These are phyloP conservation scores for Aspergillus ochraceus DNA, from an alignment of 2,329 filamentous ascomycete genomes.

Conservation along the genomic window DNA sequence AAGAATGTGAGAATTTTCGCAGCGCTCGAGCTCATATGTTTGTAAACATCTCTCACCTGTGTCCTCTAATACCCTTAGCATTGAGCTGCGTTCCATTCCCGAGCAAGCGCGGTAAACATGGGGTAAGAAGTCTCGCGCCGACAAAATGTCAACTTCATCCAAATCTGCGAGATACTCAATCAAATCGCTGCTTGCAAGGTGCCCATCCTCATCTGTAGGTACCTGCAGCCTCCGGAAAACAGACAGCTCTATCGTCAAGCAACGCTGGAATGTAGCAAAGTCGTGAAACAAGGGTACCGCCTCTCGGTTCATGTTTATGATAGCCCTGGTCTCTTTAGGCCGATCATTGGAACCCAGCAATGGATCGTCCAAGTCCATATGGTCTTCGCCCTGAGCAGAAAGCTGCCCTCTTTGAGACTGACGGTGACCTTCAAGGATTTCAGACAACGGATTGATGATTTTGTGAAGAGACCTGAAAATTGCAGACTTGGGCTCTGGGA, in stretches of 20 bases:
- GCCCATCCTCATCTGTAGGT: slow-evolving; percentile 1
- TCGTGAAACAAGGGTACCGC: slow-evolving; percentile 33
- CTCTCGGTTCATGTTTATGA: slow-evolving; percentile 33
- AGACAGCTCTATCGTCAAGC: slow-evolving; percentile 36
- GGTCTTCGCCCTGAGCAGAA: slow-evolving; percentile 24
- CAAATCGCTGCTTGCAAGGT: slow-evolving; percentile 15
- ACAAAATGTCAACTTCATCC: slow-evolving; percentile 39
- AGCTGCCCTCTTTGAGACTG: slow-evolving; percentile 19
- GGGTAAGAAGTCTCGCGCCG: slow-evolving; percentile 31
- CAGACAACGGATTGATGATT: slow-evolving; percentile 29
- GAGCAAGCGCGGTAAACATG: slow-evolving; percentile 31
- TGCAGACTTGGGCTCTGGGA: slow-evolving; percentile 17
- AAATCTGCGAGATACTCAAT: slow-evolving; percentile 39
- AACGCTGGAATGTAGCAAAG: slow-evolving; percentile 36
- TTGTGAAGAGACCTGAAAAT: slow-evolving; percentile 24
- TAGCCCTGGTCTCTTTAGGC: slow-evolving; percentile 19
- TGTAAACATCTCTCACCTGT: slow-evolving; percentile 51
- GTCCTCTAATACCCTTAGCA: slow-evolving; percentile 48
- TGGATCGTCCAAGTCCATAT: slow-evolving; percentile 47
- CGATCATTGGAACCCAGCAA: slow-evolving; percentile 29
- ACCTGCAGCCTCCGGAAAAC: slow-evolving; percentile 25
- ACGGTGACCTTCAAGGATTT: slow-evolving; percentile 32
- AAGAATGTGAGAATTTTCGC: slow-evolving; percentile 69
- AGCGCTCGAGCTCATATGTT: slow-evolving; percentile 65
- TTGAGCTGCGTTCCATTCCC: slow-evolving; percentile 33